A percentile compares a stretch with the other conserved stretches of the same genome.
phyloP scores from a whole-genome alignment of 306 rosid genomes.

The Quillaja saponaria region DNA sequence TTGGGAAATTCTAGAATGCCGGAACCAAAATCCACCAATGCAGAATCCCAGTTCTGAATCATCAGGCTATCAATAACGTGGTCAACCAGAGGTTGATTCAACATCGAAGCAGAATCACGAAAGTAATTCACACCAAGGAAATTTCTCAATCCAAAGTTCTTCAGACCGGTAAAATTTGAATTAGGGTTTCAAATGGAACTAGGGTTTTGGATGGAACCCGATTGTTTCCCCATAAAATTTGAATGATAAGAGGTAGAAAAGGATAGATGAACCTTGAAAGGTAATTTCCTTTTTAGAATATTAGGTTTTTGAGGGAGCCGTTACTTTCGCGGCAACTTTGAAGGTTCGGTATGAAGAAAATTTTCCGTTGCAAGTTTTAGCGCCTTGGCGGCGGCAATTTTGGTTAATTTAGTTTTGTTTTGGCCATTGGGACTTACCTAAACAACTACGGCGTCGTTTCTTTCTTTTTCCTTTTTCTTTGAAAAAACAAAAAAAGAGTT shows the following conservation, averaged over 20 bases:
- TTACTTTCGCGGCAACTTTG: slow-evolving; percentile 47
- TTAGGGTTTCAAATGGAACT: too few relatives aligned
- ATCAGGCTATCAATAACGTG: slow-evolving; percentile 35
- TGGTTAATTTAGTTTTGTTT: too few relatives aligned
- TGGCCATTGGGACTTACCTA: too few relatives aligned
- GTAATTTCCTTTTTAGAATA: neutral
- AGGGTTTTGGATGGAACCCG: slow-evolving; percentile 11
- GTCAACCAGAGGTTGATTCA: slow-evolving; percentile 44
- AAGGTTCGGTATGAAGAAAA: slow-evolving; percentile 5
- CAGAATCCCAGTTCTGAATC: slow-evolving; percentile 37
- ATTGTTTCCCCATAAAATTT: slow-evolving; percentile 5
- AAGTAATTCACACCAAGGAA: slow-evolving; percentile 33
- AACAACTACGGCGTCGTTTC: too few relatives aligned
- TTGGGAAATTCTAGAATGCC: slow-evolving; percentile 36
- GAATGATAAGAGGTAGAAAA: neutral
- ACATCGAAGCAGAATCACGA: slow-evolving; percentile 14
- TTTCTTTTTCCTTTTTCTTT: too few relatives aligned
- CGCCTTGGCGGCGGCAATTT: neutral
- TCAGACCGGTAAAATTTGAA: too few relatives aligned
- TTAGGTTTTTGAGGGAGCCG: slow-evolving; percentile 13
- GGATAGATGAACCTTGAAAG: too few relatives aligned
- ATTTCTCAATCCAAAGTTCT: slow-evolving; percentile 36
- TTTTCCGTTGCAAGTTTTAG: neutral
- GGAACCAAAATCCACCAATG: slow-evolving; percentile 37
- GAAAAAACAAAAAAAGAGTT: too few relatives aligned